A percentile compares a stretch with the other conserved stretches of the same genome.
Conservation (phyloP, 768 basidiomycete genomes). For the Suillus lakei region DNA sequence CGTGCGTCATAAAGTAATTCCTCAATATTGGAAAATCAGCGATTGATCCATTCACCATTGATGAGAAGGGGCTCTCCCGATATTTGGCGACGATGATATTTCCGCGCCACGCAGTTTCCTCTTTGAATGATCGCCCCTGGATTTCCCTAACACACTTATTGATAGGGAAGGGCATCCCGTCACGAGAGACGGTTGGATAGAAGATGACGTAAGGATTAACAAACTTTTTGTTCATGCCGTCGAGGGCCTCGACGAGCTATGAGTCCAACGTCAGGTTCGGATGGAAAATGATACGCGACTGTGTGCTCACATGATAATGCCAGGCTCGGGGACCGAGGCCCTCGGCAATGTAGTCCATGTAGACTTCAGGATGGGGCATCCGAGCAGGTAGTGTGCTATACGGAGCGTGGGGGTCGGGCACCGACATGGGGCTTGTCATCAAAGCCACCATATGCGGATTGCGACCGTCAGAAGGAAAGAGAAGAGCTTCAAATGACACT, state of each 20-base stretch:
- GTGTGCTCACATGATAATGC: conserved; percentile 65
- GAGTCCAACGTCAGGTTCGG: conserved; percentile 14
- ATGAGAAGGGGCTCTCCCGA: conserved; percentile 46
- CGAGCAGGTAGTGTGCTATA: conserved; percentile 55
- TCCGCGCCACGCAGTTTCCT: conserved; percentile 76
- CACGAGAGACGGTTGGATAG: conserved; percentile 75
- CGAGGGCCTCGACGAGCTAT: conserved; percentile 74
- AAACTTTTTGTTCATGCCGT: conserved; percentile 82
- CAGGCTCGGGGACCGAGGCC: conserved; percentile 68
- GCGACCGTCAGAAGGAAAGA: conserved; percentile 80
- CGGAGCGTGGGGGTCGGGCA: conserved; percentile 48
- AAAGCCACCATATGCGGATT: conserved; percentile 73
- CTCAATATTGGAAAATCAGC: conserved; percentile 83
- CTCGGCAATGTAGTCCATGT: conserved; percentile 88
- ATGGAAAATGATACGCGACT: conserved; percentile 20
- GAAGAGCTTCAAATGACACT: conserved; percentile 67
- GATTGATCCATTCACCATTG: conserved; percentile 77
- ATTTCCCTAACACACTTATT: conserved; percentile 80
- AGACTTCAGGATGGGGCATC: conserved; percentile 82
- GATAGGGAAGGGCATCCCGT: conserved; percentile 81
- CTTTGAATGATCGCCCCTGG: conserved; percentile 64
- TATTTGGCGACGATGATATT: conserved; percentile 82
- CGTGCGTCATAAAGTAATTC: conserved; percentile 76
- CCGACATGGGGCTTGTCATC: conserved; percentile 66
- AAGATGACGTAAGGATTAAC: conserved; percentile 81